Percentiles rank a stretch among this genome's conserved stretches.
These are phyloP conservation scores for Leccinum subfulvum DNA, from an alignment of 1,284 basidiomycete genomes.

Conservation along the genomic window DNA sequence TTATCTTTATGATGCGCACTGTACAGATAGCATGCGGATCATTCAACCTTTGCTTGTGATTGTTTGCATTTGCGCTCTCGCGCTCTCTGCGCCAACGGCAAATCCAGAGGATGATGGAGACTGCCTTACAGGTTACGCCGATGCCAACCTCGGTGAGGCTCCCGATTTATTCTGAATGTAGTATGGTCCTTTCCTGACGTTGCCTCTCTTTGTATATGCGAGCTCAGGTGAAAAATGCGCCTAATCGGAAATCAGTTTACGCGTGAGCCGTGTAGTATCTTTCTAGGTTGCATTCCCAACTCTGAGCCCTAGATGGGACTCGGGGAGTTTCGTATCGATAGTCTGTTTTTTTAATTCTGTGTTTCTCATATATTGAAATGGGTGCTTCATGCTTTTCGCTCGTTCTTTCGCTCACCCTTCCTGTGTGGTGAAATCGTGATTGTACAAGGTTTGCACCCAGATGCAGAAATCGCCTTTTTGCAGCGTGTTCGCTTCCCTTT, in stretches of 20 bases:
- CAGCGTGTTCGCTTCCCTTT: neutral
- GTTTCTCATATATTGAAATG: neutral
- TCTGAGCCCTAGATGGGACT: neutral
- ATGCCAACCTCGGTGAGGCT: conserved; percentile 3
- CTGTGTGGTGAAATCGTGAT: neutral
- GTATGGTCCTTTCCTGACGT: neutral
- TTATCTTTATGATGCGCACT: neutral
- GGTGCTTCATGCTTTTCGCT: neutral
- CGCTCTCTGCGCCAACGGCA: neutral
- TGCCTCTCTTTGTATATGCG: neutral
- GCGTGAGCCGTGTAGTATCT: neutral
- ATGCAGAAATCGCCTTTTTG: neutral
- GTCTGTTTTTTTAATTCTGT: neutral
- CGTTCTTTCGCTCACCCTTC: neutral
- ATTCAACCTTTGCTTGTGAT: neutral
- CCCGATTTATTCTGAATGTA: neutral
- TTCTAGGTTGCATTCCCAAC: neutral
- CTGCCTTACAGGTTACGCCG: neutral
- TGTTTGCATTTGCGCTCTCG: neutral
- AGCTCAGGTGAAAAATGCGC: conserved; percentile 2
- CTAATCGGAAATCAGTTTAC: neutral
- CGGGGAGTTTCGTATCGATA: neutral
- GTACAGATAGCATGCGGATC: neutral
- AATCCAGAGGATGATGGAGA: neutral
- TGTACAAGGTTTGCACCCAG: neutral